Base-by-base conservation (phyloP, 2,329 filamentous ascomycete genomes). In the Daldinia eschscholtzii region DNA sequence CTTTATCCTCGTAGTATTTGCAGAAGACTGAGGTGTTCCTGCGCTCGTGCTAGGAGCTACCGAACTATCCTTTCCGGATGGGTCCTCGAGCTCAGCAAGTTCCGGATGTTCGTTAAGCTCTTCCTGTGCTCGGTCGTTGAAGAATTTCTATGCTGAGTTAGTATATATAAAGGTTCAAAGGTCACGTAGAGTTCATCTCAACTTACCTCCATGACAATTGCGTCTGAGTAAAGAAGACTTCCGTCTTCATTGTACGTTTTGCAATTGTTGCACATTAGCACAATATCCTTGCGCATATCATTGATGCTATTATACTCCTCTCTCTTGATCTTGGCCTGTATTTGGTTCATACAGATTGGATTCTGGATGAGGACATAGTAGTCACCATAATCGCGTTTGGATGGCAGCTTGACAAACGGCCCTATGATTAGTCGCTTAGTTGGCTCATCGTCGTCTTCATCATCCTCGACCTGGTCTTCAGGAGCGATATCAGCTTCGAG, bases 241-340 rank as follows among this genome's bases (percentile, higher is more conserved):
- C 91, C 92, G 78, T 98, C 96, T 81, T 99, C 97, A 77, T 99
- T 99, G 85, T 97, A 99, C 2, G 92, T 96, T 79, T 93, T 89
- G 72, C 95, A 97, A 80, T 99, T 99, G 78, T 87, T 89, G 79
- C 94, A 96, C 81, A 99, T 88, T 70, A 95, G 83, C 57, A 90
- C 88, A 70, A 99, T 90, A 77, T 99, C 97, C 73, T 88, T 89
- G 62, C 89, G 88, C 86, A 99, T 89, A 74, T 94, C 93, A 77
- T 88, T 89, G 68, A 98, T 82, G 76, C 88, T 92, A 74, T 88
- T 89, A 80, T 99, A 99, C 78, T 98, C 93, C 77, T 97, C 93
- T 81, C 93, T 95, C 84, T 97, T 98, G 83, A 99, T 97, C 85
- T 93, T 95, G 79, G 92, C 93, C 79, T 93, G 90, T 77, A 99